Conservation (phyloP, 1,139 yeast genomes). For the Geotrichum restrictum region DNA sequence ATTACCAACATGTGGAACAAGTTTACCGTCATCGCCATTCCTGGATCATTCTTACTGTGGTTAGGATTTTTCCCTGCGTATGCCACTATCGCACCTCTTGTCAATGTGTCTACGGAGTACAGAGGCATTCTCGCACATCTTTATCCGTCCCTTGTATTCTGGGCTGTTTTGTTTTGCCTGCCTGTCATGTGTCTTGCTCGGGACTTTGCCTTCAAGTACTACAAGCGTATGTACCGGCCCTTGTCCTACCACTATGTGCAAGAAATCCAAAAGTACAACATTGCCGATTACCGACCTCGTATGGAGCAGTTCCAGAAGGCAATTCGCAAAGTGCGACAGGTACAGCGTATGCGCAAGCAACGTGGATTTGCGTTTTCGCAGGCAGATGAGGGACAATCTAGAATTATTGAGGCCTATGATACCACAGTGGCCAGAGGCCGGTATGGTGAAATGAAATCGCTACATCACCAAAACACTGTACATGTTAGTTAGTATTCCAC, state of each 20-base stretch:
- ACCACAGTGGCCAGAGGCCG: conserved; percentile 64
- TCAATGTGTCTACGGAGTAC: conserved; percentile 79
- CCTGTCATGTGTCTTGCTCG: conserved; percentile 75
- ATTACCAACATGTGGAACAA: conserved; percentile 94
- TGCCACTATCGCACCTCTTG: conserved; percentile 77
- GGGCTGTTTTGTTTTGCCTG: conserved; percentile 77
- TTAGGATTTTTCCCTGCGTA: conserved; percentile 81
- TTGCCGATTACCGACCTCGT: conserved; percentile 90
- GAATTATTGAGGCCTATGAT: conserved; percentile 88
- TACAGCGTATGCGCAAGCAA: conserved; percentile 95
- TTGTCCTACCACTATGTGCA: conserved; percentile 93
- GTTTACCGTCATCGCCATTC: conserved; percentile 85
- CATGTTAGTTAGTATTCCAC: conserved; percentile 8
- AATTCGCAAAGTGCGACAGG: conserved; percentile 94
- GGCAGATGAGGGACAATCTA: conserved; percentile 90
- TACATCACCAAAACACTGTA: conserved; percentile 21
- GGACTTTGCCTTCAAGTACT: conserved; percentile 92
- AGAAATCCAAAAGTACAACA: conserved; percentile 92
- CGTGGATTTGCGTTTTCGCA: conserved; percentile 98
- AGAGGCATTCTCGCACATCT: conserved; percentile 72
- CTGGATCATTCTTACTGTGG: conserved; percentile 89
- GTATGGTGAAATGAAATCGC: conserved; percentile 48
- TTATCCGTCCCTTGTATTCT: conserved; percentile 74
- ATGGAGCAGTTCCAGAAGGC: conserved; percentile 97
- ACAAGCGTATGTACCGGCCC: conserved; percentile 85